Conservation (phyloP, 192 early-diverging fungal species). For the Linnemannia zychae region DNA sequence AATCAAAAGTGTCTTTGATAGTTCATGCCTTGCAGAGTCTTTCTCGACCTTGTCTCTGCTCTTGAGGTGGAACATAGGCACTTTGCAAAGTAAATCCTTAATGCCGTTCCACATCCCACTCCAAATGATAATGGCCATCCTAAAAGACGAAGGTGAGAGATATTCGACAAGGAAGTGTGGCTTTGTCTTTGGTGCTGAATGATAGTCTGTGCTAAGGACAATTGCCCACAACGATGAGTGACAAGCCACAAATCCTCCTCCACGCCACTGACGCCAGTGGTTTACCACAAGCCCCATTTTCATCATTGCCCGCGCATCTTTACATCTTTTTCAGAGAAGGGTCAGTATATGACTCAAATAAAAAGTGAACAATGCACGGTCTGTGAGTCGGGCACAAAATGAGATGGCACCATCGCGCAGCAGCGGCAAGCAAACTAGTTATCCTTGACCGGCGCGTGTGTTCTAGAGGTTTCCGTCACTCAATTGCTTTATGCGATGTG, state of each 20-base stretch:
- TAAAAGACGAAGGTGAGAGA: neutral
- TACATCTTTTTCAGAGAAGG: too few relatives aligned
- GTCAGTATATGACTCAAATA: too few relatives aligned
- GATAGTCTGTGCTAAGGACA: neutral
- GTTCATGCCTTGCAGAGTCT: neutral
- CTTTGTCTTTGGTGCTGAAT: neutral
- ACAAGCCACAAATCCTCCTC: neutral
- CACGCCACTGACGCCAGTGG: neutral
- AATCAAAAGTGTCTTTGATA: neutral
- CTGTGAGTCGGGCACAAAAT: too few relatives aligned
- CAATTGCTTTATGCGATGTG: too few relatives aligned
- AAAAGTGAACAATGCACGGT: too few relatives aligned
- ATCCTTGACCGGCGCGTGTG: too few relatives aligned
- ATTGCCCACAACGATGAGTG: neutral
- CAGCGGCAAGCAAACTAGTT: too few relatives aligned
- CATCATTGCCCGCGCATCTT: too few relatives aligned
- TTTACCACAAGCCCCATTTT: neutral
- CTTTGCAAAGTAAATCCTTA: neutral
- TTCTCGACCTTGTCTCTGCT: neutral
- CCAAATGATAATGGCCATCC: neutral
- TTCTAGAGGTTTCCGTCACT: too few relatives aligned
- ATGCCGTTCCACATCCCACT: neutral
- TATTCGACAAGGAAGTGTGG: neutral
- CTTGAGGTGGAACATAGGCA: neutral
- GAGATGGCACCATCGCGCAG: too few relatives aligned